Evolutionary conservation across 768 basidiomycete species (phyloP), one percentile per base, ranked within the genome.

Genomic region (Rhizopogon rudus): DNA sequence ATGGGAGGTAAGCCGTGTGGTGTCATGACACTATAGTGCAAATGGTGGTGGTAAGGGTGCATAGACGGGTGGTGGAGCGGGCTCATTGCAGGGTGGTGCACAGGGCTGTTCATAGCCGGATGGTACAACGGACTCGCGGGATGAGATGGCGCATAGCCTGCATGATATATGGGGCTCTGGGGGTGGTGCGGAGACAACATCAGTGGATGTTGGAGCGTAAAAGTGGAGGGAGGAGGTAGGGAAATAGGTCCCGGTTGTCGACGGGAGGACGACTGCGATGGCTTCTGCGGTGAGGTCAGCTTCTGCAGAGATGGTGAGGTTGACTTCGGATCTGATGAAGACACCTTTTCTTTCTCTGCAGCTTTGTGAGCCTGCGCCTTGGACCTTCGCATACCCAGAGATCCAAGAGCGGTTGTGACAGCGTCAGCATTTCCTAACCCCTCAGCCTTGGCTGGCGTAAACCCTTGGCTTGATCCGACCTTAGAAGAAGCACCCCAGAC

Each of bases 1-100:
- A 97, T 93, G 1, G 91, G 88, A 13, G 91, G 90, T n/a, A 93
- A 73, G 0, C 90, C 88, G 59, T 86, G 82, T n/a, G 87, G 87
- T 9, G 88, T 91, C 58, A 86, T 76, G 33, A 74, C 68, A 42
- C 70, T 62, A 43, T 70, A 70, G 45, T 70, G 66, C 28, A 63
- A 54, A 39, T 57, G 55, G 48, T 50, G 56, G 49, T 61, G 64
- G 16, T 61, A 61, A 44, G 63, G 60, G 53, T 70, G 66, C 60
- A 62, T 60, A 55, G 68, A 69, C 51, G 68, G 68, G 25, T 61
- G 51, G 37, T 72, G 68, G 31, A 49, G 33, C 20, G 46, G 46
- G 46, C 46, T 53, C 9, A 55, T 31, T n/a, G 57, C 39, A 2
- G 68, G 68, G 44, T 64, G 70, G 64, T 70, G 61, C 54, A 64